Conservation (phyloP, 495 filamentous ascomycete genomes). For the Choiromyces venosus region DNA sequence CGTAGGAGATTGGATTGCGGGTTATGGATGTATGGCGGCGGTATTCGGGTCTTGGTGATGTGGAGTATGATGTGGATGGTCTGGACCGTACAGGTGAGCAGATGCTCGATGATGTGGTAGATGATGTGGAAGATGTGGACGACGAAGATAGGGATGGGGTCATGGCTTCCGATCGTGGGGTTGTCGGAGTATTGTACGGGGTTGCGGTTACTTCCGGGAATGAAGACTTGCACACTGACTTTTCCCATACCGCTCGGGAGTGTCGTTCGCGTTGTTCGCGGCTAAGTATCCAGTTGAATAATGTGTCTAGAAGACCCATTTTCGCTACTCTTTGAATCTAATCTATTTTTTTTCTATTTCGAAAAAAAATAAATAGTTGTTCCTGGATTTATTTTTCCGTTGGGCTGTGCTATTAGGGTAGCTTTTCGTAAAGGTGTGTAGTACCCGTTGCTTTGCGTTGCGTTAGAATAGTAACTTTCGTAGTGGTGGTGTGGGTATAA, state of each 20-base stretch:
- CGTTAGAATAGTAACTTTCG: slow-evolving; percentile 5
- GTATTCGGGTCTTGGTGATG: slow-evolving; percentile 38
- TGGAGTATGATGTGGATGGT: slow-evolving; percentile 37
- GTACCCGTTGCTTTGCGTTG: slow-evolving; percentile 3
- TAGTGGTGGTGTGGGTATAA: slow-evolving; percentile 6
- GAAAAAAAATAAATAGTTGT: background rate
- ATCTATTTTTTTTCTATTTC: background rate
- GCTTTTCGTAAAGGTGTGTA: background rate
- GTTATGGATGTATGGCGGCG: slow-evolving; percentile 39
- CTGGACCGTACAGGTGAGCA: slow-evolving; percentile 37
- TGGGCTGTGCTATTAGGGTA: background rate
- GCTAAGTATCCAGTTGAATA: slow-evolving; percentile 37
- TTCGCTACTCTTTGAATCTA: background rate
- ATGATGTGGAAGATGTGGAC: slow-evolving; percentile 21
- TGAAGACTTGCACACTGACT: slow-evolving; percentile 29
- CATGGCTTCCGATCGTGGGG: slow-evolving; percentile 29
- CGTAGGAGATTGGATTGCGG: slow-evolving; percentile 38
- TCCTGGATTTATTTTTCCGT: background rate
- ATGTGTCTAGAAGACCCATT: slow-evolving; percentile 36
- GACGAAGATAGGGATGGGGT: slow-evolving; percentile 40
- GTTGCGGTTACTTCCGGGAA: slow-evolving; percentile 15
- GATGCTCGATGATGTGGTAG: slow-evolving; percentile 20
- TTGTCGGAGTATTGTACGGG: slow-evolving; percentile 27
- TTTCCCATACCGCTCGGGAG: slow-evolving; percentile 36
- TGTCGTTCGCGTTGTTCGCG: slow-evolving; percentile 39